Evolutionary conservation across 2,329 filamentous ascomycete species (phyloP).

Genomic region (Chaetomiaceae sp.): DNA sequence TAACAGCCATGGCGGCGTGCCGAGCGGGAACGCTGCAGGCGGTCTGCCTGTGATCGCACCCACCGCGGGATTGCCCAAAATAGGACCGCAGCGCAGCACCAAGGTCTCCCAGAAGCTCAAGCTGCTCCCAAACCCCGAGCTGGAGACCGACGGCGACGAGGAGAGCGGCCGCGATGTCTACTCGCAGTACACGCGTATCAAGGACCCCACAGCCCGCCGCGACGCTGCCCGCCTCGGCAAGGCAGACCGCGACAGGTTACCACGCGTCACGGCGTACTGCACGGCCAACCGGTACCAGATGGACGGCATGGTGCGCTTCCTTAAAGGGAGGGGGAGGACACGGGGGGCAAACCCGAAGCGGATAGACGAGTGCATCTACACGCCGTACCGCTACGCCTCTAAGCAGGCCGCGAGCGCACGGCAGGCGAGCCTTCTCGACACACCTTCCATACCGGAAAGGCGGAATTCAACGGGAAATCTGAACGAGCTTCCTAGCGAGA

Average conservation of each 20-base stretch:
- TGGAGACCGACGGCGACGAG: slow-evolving; percentile 70
- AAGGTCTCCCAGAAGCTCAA: slow-evolving; percentile 97
- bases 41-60: slow-evolving; percentile 21
- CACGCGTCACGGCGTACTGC: slow-evolving; percentile 92
- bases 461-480: slow-evolving; percentile 71
- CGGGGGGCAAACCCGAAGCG: slow-evolving; percentile 80
- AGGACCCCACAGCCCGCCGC: slow-evolving; percentile 85
- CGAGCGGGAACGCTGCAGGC: slow-evolving; percentile 32
- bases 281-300: slow-evolving; percentile 88
- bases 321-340: slow-evolving; percentile 75
- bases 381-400: slow-evolving; percentile 74
- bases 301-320: slow-evolving; percentile 80
- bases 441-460: slow-evolving; percentile 47
- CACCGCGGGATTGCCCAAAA: slow-evolving; percentile 54
- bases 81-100: slow-evolving; percentile 89
- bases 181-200: slow-evolving; percentile 95
- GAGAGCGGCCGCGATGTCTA: slow-evolving; percentile 95
- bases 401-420: slow-evolving; percentile 33
- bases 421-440: slow-evolving; percentile 26
- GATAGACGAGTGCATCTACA: slow-evolving; percentile 97
- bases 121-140: slow-evolving; percentile 84
- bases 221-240: slow-evolving; percentile 92
- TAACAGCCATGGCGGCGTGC: slow-evolving; percentile 69
- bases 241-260: slow-evolving; percentile 79
- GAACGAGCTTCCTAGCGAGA: slow-evolving; percentile 49